Base-by-base conservation (phyloP, 129 eudicot genomes). In the Artemisia annua region DNA sequence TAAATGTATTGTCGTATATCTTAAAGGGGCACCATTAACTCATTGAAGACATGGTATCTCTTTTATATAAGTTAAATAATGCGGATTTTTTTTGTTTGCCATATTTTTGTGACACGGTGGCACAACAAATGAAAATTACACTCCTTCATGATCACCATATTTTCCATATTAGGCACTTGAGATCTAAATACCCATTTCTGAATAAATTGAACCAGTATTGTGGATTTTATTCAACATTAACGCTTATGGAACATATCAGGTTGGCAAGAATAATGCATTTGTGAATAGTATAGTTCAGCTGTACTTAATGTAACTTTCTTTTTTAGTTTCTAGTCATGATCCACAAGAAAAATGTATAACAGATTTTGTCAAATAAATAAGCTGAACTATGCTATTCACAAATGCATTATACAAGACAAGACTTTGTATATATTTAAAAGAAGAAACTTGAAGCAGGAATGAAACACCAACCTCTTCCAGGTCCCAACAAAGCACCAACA, bases 401-500 rank as follows among this genome's bases (percentile, higher is more conserved):
- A 52, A 1, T 15, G 15, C 5, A 14, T 17, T 13, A 16, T 62
- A 50, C 59, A 24, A 12, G 15, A 49, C 51, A 62, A 63, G 30
- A 39, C 11, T 39, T 15, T 20, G n/a, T 70, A 6, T 60, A 24
- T 72, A 48, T 60, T 61, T 60, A 39, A 24, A 72, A 13, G 49
- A 73, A 35, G 50, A 49, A 73, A 73, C 39, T 73, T 62, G 70
- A 32, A 49, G 18, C 52, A 73, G 17, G 57, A 44, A 53, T 24
- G 16, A 65, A 64, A 4, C 46, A 18, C 81, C 73, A 64, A 89
- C 97, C 97, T 89, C 94, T 81, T 75, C 97, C 97, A 67, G 97
- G 97, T 64, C 97, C 96, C 83, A 92, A 68, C 72, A 89, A 61
- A 39, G 97, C 85, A 32, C 96, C 97, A 72, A 92, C 70, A 75